These are phyloP conservation scores for Peronospora tabacina DNA, from an alignment of 352 stramenopile species.

Conservation along the genomic window DNA sequence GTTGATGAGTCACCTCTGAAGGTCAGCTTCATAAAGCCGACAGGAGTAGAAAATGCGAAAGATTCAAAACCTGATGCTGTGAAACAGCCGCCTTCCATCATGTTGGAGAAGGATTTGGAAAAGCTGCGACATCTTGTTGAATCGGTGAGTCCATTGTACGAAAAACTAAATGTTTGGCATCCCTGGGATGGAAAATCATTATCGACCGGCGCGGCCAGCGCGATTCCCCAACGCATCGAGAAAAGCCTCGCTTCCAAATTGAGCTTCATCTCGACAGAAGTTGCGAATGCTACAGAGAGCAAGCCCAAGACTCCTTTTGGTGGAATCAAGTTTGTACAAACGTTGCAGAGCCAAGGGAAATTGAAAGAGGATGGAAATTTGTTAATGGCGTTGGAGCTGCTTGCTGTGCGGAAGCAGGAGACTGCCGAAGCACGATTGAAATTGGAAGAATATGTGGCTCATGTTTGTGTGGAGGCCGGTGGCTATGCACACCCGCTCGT, in stretches of 20 bases:
- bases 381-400: conserved; percentile 48
- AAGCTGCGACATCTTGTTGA: conserved; percentile 19
- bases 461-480: neutral
- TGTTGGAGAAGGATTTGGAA: conserved; percentile 17
- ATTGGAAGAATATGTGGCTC: conserved; percentile 38
- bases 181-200: conserved; percentile 39
- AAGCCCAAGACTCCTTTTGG: conserved; percentile 37
- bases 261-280: conserved; percentile 18
- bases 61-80: conserved; percentile 2
- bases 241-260: conserved; percentile 37
- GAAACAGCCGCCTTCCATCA: neutral
- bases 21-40: conserved; percentile 19
- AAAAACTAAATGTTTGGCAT: conserved; percentile 32
- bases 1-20: conserved; percentile 4
- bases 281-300: neutral
- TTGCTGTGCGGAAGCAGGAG: conserved; percentile 39
- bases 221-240: conserved; percentile 32
- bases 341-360: conserved; percentile 22
- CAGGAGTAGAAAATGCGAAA: neutral
- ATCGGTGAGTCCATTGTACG: conserved; percentile 29
- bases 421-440: conserved; percentile 15
- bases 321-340: conserved; percentile 46
- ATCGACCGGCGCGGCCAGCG: conserved; percentile 23
- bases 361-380: conserved; percentile 36
- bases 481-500: conserved; percentile 42